A percentile compares a stretch with the other conserved stretches of the same genome.
phyloP scores from a whole-genome alignment of 441 rosid genomes.

The Erodium moschatum region DNA sequence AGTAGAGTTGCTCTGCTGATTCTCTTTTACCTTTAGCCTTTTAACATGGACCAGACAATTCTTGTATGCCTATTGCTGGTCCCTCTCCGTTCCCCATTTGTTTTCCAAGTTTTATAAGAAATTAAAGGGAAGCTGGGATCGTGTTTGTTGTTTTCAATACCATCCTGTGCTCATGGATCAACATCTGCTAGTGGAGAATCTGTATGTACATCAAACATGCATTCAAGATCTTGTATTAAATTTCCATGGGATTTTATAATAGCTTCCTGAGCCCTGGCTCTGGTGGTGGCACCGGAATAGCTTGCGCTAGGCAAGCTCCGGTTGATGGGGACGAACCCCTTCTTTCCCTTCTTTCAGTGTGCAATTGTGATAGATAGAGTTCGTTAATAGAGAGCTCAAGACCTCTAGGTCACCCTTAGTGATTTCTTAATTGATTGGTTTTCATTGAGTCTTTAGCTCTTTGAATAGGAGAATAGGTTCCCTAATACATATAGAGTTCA shows the following conservation, averaged over 20 bases:
- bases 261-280: too few species aligned
- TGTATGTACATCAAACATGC: slow-evolving; percentile 18
- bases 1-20: slow-evolving; percentile 20
- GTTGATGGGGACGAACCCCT: too few species aligned
- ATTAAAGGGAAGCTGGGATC: slow-evolving; percentile 20
- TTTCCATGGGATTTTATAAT: not conserved
- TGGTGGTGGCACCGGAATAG: too few species aligned
- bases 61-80: slow-evolving; percentile 19
- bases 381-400: too few species aligned
- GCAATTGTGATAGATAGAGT: too few species aligned
- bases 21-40: slow-evolving; percentile 15
- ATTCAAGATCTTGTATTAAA: not conserved
- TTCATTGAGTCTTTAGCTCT: too few species aligned
- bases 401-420: too few species aligned
- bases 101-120: slow-evolving; percentile 18
- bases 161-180: slow-evolving; percentile 23
- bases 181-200: slow-evolving; percentile 18
- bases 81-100: not conserved
- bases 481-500: too few species aligned
- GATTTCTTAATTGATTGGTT: too few species aligned
- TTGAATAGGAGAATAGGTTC: too few species aligned
- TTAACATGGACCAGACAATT: slow-evolving; percentile 14
- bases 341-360: too few species aligned
- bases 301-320: too few species aligned
- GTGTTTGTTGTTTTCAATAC: slow-evolving; percentile 14